Evolutionary conservation across 2,329 filamentous ascomycete species (phyloP), one percentile per base, ranked within the genome.

Genomic region (Bertia moriformis): DNA sequence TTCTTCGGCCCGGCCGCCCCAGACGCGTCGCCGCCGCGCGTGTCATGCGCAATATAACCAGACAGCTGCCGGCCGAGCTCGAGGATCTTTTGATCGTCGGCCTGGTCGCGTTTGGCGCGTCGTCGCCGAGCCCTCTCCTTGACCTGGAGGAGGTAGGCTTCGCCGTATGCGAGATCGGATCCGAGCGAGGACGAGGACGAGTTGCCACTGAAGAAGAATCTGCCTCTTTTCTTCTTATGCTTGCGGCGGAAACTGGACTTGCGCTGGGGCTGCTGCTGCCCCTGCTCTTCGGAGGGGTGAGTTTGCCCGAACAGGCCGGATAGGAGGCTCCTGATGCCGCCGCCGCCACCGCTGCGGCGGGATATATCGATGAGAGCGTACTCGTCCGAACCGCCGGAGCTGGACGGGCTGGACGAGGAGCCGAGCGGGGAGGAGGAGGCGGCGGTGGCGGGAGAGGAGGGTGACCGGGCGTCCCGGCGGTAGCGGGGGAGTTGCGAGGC

Each of bases 181-280:
- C 81, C 75, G 40, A 81, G 63, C 1, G 76, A 80, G 0, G 76
- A 81, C 2, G 73, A 78, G 1, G 77, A 83, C 2, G 71, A 78
- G 48, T 77, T 80, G 40, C 61, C 64, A 47, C 75, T 68, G 41
- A 66, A 69, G 32, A 78, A 64, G 39, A 80, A 66, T 42, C 73
- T 66, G 18, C 55, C 56, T 39, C 53, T 58, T 29, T 64, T 63
- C 32, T 36, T 14, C 4, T 38, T 29, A 18, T 45, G 43, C 32
- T 41, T 27, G 22, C 22, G 22, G 22, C 22, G 22, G 22, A 27
- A 27, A 27, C 22, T 27, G 55, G 54, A 3, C 49, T 50, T 18
- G 19, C 45, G 46, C 29, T 53, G 53, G 39, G 47, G 51, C 22
- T 56, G 57, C n/a, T 57, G 56, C n/a, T n/a, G n/a, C n/a, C n/a